A percentile compares a stretch with the other conserved stretches of the same genome.
Evolutionary conservation across 495 filamentous ascomycete genomes (phyloP).

Genomic region (Letharia columbiana): DNA sequence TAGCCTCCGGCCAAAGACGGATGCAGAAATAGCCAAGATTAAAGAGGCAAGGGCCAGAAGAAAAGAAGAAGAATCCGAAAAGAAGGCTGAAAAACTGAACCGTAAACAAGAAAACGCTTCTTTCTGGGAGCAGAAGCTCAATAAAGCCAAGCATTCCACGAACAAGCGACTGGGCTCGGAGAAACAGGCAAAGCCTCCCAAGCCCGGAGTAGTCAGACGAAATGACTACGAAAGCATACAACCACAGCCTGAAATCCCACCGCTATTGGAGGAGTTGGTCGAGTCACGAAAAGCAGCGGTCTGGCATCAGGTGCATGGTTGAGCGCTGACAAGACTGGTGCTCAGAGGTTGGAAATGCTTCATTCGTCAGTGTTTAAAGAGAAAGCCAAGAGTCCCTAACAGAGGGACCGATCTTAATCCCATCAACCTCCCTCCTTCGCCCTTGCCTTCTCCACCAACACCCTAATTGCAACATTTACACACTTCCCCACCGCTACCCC

Average conservation of each 20-base stretch:
- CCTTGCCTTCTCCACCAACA: slow-evolving; percentile 43
- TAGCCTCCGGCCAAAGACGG: slow-evolving; percentile 25
- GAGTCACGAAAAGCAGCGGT: not conserved
- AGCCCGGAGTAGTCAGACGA: not conserved
- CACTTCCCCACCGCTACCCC: slow-evolving; percentile 42
- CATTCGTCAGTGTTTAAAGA: not conserved
- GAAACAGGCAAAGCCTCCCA: too few species aligned
- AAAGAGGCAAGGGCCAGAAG: slow-evolving; percentile 34
- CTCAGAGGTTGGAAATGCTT: not conserved
- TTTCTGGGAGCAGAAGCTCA: not conserved
- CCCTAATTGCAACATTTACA: slow-evolving; percentile 45
- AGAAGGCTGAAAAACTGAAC: slow-evolving; percentile 33
- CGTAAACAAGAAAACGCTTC: slow-evolving; percentile 22
- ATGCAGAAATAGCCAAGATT: slow-evolving; percentile 29
- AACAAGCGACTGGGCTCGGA: not conserved
- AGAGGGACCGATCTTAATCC: not conserved
- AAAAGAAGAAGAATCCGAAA: slow-evolving; percentile 27
- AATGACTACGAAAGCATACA: not conserved
- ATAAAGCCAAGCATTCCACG: not conserved
- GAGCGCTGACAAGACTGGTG: not conserved
- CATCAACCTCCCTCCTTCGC: slow-evolving; percentile 8
- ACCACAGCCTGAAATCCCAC: not conserved
- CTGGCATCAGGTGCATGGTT: not conserved
- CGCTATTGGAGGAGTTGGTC: not conserved
- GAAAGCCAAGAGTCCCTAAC: not conserved